Evolutionary conservation across 2,329 filamentous ascomycete species (phyloP), one percentile per base, ranked within the genome.

Genomic region (Bertia moriformis): DNA sequence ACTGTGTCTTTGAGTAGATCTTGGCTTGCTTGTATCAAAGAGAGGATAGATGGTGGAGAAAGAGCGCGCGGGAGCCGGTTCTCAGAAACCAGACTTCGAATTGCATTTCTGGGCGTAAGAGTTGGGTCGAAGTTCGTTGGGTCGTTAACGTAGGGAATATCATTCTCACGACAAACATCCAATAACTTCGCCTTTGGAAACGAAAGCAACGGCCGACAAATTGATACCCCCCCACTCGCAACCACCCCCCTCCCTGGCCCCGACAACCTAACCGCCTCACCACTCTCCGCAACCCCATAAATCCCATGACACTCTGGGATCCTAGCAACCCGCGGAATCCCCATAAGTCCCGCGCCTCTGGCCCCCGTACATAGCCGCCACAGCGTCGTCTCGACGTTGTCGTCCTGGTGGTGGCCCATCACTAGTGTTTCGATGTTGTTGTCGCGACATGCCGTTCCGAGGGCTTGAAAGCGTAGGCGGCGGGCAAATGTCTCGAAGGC

Each of bases 111-210:
- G 7, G 10, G 15, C 10, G 32, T 35, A 7, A 35, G 32, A 18
- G 32, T 35, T 35, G 32, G 32, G 15, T 35, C 32, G 32, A 35
- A 35, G 32, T 35, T 35, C 7, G 32, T 35, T 35, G 32, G 32
- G 15, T 35, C 32, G 12, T 7, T 10, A 15, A 35, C 32, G 15
- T 35, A 35, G 15, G 32, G 32, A 18, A 35, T 35, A 18, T 15
- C 12, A 7, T 35, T 7, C 12, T 10, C 12, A 15, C 17, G 32
- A 18, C 32, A 35, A 15, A 15, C 17, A 14, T 13, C 32, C 7
- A 35, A 15, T 13, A 35, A 15, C 7, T 7, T 7, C 10, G 10
- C 15, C 15, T 35, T 35, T 7, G 32, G 32, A 15, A 35, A 35
- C 7, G 32, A 7, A 18, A 35, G 32, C 10, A 35, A 15, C 7